Evolutionary conservation across 805 yeast species (phyloP).

Genomic region (Lachancea waltii): DNA sequence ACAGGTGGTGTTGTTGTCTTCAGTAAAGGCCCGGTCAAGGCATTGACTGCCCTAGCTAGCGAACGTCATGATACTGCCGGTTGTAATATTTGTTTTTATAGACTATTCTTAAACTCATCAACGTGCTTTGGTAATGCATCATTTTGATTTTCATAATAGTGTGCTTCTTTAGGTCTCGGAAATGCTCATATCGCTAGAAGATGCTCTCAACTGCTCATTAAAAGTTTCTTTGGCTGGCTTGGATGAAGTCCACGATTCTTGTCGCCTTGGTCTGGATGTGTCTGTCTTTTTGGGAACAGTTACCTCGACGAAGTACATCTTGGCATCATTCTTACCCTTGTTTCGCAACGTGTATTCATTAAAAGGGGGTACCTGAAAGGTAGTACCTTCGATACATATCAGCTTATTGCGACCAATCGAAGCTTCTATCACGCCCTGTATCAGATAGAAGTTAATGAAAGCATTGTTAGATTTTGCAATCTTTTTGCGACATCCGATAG

Average conservation of each 20-base stretch:
- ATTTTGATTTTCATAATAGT: too few relatives aligned
- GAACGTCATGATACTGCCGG: too few relatives aligned
- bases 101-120: slow-evolving; percentile 1
- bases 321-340: slow-evolving; percentile 49
- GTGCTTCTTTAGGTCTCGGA: slow-evolving; percentile 16
- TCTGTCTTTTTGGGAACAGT: slow-evolving; percentile 30
- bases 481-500: slow-evolving; percentile 57
- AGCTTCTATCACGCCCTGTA: slow-evolving; percentile 65
- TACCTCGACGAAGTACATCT: slow-evolving; percentile 71
- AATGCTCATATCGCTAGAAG: slow-evolving; percentile 20
- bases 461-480: slow-evolving; percentile 52
- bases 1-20: not conserved
- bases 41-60: too few relatives aligned
- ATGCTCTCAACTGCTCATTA: not conserved
- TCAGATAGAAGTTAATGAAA: slow-evolving; percentile 67
- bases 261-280: too few relatives aligned
- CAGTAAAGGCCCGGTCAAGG: too few relatives aligned
- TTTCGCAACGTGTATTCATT: slow-evolving; percentile 66
- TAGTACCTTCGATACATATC: slow-evolving; percentile 61
- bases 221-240: not conserved
- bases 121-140: too few relatives aligned
- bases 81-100: slow-evolving; percentile 7
- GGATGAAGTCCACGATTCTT: not conserved
- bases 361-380: slow-evolving; percentile 76
- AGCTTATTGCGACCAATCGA: slow-evolving; percentile 53